A percentile compares a stretch with the other conserved stretches of the same genome.
phyloP scores from a whole-genome alignment of 805 yeast genomes.

The Wickerhamiella lipophila region DNA sequence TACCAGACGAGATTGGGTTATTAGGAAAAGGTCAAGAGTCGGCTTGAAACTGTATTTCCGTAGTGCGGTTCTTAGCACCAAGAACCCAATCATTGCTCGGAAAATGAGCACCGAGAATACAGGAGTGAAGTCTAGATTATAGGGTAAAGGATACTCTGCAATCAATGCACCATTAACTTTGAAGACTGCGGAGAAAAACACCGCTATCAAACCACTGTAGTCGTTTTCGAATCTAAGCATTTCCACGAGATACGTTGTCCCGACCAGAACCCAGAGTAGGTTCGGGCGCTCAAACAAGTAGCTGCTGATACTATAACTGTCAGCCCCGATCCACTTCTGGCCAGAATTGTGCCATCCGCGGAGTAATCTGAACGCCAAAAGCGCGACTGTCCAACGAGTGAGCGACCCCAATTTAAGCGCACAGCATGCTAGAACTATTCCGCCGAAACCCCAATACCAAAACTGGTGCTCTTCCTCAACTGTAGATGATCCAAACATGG shows the following conservation, averaged over 20 bases:
- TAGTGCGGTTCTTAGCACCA: background rate
- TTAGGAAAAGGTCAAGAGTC: constrained; percentile 26
- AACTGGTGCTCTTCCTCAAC: constrained; percentile 93
- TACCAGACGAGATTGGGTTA: constrained; percentile 43
- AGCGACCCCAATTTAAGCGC: background rate
- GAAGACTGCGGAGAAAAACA: constrained; percentile 38
- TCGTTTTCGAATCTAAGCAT: background rate
- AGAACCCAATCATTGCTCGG: background rate
- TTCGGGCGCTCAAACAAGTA: constrained; percentile 27
- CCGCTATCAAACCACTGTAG: constrained; percentile 33
- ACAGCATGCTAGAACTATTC: constrained; percentile 18
- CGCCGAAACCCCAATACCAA: constrained; percentile 73
- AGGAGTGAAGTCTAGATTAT: constrained; percentile 21
- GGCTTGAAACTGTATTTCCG: background rate
- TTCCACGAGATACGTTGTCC: background rate
- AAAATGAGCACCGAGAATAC: background rate
- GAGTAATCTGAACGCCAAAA: constrained; percentile 36
- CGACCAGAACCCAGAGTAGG: constrained; percentile 17
- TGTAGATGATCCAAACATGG: constrained; percentile 75
- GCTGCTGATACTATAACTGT: constrained; percentile 36
- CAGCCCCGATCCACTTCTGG: constrained; percentile 49
- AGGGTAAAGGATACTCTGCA: constrained; percentile 45
- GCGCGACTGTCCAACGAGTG: constrained; percentile 19
- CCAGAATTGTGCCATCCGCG: constrained; percentile 87
- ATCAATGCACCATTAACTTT: constrained; percentile 42